A percentile compares a stretch with the other conserved stretches of the same genome.
phyloP scores from a whole-genome alignment of 345 rosid genomes.

The Arabis hirsuta region DNA sequence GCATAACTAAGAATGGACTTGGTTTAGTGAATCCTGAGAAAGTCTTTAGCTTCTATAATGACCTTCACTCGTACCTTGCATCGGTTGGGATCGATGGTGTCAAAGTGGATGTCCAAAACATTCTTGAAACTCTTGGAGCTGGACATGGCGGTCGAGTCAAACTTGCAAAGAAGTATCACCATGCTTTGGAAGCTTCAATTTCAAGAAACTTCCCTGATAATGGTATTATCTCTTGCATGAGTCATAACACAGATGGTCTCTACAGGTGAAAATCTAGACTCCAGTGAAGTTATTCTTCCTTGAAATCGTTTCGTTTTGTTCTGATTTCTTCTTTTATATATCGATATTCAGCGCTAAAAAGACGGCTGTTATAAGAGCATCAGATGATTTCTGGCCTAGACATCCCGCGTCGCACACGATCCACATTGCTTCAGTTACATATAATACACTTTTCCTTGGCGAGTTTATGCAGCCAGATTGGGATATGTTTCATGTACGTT shows the following conservation, averaged over 20 bases:
- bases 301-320: not conserved
- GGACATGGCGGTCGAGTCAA: slow-evolving; percentile 61
- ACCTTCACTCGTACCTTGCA: slow-evolving; percentile 77
- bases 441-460: slow-evolving; percentile 63
- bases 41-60: slow-evolving; percentile 66
- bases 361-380: slow-evolving; percentile 62
- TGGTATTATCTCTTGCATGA: slow-evolving; percentile 60
- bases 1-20: slow-evolving; percentile 53
- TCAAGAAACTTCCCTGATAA: slow-evolving; percentile 58
- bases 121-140: slow-evolving; percentile 67
- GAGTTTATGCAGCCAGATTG: slow-evolving; percentile 66
- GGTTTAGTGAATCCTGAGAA: slow-evolving; percentile 80
- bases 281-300: not conserved
- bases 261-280: slow-evolving; percentile 48
- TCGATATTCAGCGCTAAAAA: slow-evolving; percentile 45
- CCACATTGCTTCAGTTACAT: slow-evolving; percentile 64
- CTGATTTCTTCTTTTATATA: not conserved
- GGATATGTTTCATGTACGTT: slow-evolving; percentile 69
- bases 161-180: slow-evolving; percentile 56
- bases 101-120: slow-evolving; percentile 84
- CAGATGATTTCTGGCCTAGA: slow-evolving; percentile 71
- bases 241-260: slow-evolving; percentile 62
- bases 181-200: slow-evolving; percentile 60
- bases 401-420: slow-evolving; percentile 58
- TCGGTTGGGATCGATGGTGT: slow-evolving; percentile 75